These are phyloP conservation scores for Dipodascus albidus DNA, from an alignment of 805 yeast species.

Conservation along the genomic window DNA sequence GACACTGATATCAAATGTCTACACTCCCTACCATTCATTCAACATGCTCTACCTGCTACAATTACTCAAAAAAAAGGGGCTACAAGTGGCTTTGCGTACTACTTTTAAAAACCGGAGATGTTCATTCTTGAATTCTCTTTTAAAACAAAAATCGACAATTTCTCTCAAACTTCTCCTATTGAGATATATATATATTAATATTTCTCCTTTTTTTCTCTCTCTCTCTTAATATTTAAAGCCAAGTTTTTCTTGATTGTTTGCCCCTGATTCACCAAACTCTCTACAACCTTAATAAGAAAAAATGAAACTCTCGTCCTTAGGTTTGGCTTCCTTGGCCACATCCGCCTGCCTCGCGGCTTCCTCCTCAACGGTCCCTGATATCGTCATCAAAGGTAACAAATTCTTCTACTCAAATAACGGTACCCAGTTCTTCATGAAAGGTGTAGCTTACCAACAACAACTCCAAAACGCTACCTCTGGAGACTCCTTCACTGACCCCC, in stretches of 20 bases:
- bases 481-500: conserved; percentile 58
- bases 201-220: not conserved
- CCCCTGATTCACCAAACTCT: not conserved
- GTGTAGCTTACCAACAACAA: conserved; percentile 78
- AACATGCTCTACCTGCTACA: no score
- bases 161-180: no score
- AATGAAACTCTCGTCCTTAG: conserved; percentile 19
- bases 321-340: conserved; percentile 6
- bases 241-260: not conserved
- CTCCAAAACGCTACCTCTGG: conserved; percentile 46
- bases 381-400: conserved; percentile 60
- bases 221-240: no score
- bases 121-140: no score
- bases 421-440: conserved; percentile 76
- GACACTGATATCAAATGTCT: no score
- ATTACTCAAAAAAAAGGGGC: no score
- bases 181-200: no score
- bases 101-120: no score
- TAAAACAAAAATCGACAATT: not conserved
- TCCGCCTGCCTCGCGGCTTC: conserved; percentile 3
- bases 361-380: conserved; percentile 30
- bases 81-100: not conserved
- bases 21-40: no score
- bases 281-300: not conserved
- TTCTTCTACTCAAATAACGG: conserved; percentile 65